phyloP scores from a whole-genome alignment of 2,329 filamentous ascomycete species.

The Colletotrichum orbiculare region DNA sequence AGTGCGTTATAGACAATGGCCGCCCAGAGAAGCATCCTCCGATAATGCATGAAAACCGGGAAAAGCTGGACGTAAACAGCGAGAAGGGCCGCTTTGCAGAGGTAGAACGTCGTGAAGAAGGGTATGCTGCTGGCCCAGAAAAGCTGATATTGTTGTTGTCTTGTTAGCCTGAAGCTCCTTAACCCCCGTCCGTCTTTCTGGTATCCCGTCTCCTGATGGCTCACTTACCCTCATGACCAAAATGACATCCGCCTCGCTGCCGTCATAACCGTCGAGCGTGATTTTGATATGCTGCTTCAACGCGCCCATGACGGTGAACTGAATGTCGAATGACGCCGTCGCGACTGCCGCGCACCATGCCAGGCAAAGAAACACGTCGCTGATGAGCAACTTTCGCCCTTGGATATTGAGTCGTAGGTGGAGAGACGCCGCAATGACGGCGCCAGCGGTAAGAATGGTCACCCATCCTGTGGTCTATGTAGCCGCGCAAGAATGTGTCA shows the following conservation, averaged over 20 bases:
- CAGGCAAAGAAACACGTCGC: conserved; percentile 31
- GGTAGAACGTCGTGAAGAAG: conserved; percentile 30
- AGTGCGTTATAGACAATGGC: conserved; percentile 22
- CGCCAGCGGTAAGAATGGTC: conserved; percentile 26
- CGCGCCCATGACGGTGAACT: conserved; percentile 27
- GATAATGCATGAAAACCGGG: conserved; percentile 29
- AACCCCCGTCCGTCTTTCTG: not conserved
- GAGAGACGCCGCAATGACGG: conserved; percentile 30
- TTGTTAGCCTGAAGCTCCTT: not conserved
- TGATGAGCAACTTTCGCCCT: conserved; percentile 15
- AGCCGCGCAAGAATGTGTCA: not conserved
- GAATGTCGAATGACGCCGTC: conserved; percentile 32
- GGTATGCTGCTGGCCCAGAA: conserved; percentile 35
- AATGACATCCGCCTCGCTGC: conserved; percentile 10
- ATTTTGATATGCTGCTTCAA: conserved; percentile 30
- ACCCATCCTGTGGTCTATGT: conserved; percentile 32
- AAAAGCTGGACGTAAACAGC: conserved; percentile 30
- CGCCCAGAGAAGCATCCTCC: conserved; percentile 26
- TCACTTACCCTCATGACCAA: conserved; percentile 19
- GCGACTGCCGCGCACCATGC: conserved; percentile 26
- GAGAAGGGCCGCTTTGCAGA: conserved; percentile 33
- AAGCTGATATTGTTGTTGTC: not conserved
- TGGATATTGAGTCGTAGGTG: conserved; percentile 33
- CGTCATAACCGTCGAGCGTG: conserved; percentile 23
- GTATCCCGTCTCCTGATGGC: not conserved